Evolutionary conservation across 2,329 filamentous ascomycete genomes (phyloP).

Genomic region (Clarireedia paspali): DNA sequence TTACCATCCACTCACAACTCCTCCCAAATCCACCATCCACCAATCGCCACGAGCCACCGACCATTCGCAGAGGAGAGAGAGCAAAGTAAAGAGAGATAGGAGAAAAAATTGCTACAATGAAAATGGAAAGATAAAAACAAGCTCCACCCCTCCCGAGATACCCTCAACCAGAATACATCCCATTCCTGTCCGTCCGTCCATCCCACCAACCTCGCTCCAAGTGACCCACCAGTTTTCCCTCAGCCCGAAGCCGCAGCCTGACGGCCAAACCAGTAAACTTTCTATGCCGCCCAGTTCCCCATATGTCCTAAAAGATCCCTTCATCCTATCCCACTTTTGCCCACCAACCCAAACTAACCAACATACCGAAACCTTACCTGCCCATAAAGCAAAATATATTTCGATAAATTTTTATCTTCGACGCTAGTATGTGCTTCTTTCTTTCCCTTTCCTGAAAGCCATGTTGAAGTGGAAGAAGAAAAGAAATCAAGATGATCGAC

Average conservation of each 20-base stretch:
- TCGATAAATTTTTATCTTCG: neutral
- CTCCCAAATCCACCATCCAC: neutral
- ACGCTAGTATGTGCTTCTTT: constrained; percentile 3
- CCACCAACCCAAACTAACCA: constrained; percentile 8
- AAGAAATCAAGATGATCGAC: constrained; percentile 3
- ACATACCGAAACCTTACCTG: neutral
- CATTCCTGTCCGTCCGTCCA: neutral
- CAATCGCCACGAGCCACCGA: neutral
- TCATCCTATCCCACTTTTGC: neutral
- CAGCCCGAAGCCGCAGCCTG: neutral
- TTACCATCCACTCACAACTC: too few species aligned
- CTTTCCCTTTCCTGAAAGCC: constrained; percentile 2
- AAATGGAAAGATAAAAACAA: constrained; percentile 3
- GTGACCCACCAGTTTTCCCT: neutral
- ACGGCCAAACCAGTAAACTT: constrained; percentile 1
- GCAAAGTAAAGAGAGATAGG: neutral
- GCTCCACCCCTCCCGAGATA: neutral
- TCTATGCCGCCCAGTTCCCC: neutral
- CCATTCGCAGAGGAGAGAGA: neutral
- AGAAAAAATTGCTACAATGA: constrained; percentile 8
- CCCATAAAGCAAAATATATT: neutral
- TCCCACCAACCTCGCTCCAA: neutral
- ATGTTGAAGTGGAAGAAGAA: constrained; percentile 2
- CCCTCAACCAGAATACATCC: neutral
- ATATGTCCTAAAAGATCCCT: constrained; percentile 2